Percentiles rank a stretch among this genome's conserved stretches.
These are phyloP conservation scores for Penicillium argentinense DNA, from an alignment of 495 filamentous ascomycete genomes.

Conservation along the genomic window DNA sequence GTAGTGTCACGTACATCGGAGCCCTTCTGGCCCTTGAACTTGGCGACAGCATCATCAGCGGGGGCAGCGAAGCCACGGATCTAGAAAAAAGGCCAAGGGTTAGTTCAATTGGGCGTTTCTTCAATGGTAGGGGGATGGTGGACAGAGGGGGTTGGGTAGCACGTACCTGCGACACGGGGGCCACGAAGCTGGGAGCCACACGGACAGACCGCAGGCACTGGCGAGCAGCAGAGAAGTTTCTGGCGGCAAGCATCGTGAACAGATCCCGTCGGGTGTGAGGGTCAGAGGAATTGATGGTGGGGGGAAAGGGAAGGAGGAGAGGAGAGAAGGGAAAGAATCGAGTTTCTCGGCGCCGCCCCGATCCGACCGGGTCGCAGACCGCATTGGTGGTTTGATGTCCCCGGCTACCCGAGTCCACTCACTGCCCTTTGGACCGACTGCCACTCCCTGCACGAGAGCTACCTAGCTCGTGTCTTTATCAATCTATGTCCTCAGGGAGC, in stretches of 20 bases:
- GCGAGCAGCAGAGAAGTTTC: slow-evolving; percentile 55
- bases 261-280: slow-evolving; percentile 23
- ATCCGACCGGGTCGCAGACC: slow-evolving; percentile 38
- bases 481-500: too few species aligned
- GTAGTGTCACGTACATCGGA: slow-evolving; percentile 62
- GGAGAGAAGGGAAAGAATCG: slow-evolving; percentile 29
- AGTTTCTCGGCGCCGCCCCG: slow-evolving; percentile 41
- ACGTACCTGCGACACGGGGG: slow-evolving; percentile 53
- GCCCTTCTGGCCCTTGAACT: slow-evolving; percentile 88
- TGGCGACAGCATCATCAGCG: slow-evolving; percentile 74
- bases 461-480: too few species aligned
- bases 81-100: slow-evolving; percentile 23
- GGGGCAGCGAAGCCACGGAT: slow-evolving; percentile 52
- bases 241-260: slow-evolving; percentile 58
- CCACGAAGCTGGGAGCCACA: slow-evolving; percentile 46
- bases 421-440: slow-evolving; percentile 6
- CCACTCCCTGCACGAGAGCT: too few species aligned
- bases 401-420: slow-evolving; percentile 30
- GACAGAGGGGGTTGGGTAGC: slow-evolving; percentile 9
- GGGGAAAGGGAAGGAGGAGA: slow-evolving; percentile 24
- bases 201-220: slow-evolving; percentile 55
- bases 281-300: slow-evolving; percentile 13
- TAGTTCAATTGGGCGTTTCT: slow-evolving; percentile 28
- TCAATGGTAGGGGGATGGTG: not conserved
- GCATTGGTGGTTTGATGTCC: slow-evolving; percentile 30